Base-by-base conservation (phyloP, 2,329 filamentous ascomycete species). In the Fusarium goolgardi region DNA sequence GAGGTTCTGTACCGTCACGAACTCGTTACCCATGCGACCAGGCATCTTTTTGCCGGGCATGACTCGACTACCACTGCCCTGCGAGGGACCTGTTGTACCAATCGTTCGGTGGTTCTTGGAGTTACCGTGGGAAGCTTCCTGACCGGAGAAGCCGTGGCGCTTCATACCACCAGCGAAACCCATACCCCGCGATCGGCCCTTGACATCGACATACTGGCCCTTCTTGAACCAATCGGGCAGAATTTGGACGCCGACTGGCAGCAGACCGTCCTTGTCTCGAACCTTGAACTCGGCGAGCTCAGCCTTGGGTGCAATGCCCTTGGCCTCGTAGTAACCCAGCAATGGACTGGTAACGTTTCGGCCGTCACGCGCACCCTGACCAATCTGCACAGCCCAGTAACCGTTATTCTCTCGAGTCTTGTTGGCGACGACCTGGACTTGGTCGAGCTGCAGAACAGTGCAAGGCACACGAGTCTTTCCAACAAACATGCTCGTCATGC, bases 81-180 rank as follows among this genome's bases (percentile, higher is more conserved):
- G 96, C 72, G 91, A 92, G 63, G 91, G 93, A 78, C 96, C 96
- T 10, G 91, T 86, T 34, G 93, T 95, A 84, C 96, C 96, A 82
- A 97, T 92, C 29, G 92, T 92, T 76, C 96, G 88, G 85, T 99
- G 96, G 76, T 93, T 94, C 82, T 94, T 89, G 76, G 94, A 97
- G 82, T 96, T 95, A 86, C 96, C 96, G 86, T 99, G 96, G 73
- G 90, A 94, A 59, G 93, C 92, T 72, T 90, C 91, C 83, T 99
- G 96, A 74, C 96, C 96, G 31, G 84, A 79, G 80, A 96, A 98
- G 34, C 94, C 94, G 82, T 95, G 92, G 72, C 92, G 87, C 88
- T 99, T 99, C 96, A 99, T 99, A 71, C 93, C 96, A 86, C 96
- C 96, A 12, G 91, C 93, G 78, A 97, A 99, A 10, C 96, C 96